Percentiles rank a stretch among this genome's conserved stretches.
Evolutionary conservation across 2,329 filamentous ascomycete genomes (phyloP).

Genomic region (Xylariomycetidae sp.): DNA sequence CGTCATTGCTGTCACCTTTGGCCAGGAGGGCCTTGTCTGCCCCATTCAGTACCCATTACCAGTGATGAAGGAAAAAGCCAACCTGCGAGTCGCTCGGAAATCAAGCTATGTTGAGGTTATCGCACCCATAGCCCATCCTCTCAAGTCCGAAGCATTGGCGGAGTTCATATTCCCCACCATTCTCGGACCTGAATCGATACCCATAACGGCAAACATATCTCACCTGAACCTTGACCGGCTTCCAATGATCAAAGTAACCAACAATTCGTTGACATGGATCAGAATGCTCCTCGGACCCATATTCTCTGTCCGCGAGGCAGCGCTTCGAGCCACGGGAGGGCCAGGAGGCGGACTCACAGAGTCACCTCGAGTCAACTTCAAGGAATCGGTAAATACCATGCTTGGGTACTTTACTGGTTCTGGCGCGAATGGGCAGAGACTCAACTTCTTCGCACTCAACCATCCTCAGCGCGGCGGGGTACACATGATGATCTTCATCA

Average conservation of each 20-base stretch:
- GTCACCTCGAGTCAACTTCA: conserved; percentile 37
- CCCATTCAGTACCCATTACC: conserved; percentile 35
- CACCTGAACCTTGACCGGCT: conserved; percentile 40
- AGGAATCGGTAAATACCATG: conserved; percentile 42
- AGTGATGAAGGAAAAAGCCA: conserved; percentile 28
- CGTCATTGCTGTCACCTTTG: conserved; percentile 35
- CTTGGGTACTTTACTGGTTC: conserved; percentile 40
- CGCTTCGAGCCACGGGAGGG: conserved; percentile 24
- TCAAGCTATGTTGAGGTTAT: conserved; percentile 40
- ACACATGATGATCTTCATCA: conserved; percentile 31
- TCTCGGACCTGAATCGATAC: conserved; percentile 23
- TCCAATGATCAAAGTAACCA: conserved; percentile 35
- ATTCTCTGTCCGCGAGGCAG: conserved; percentile 37
- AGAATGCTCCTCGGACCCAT: conserved; percentile 31
- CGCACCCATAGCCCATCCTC: conserved; percentile 27
- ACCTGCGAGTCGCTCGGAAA: conserved; percentile 36
- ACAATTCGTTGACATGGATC: conserved; percentile 32
- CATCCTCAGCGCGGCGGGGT: conserved; percentile 27
- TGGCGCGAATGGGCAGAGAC: conserved; percentile 39
- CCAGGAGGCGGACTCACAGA: conserved; percentile 16
- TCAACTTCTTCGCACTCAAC: conserved; percentile 37
- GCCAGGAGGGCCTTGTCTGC: conserved; percentile 22
- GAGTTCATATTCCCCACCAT: conserved; percentile 32
- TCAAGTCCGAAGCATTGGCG: conserved; percentile 14
- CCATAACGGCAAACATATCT: conserved; percentile 32